These are phyloP conservation scores for Pseudoturritis turrita DNA, from an alignment of 345 rosid genomes.

Conservation along the genomic window DNA sequence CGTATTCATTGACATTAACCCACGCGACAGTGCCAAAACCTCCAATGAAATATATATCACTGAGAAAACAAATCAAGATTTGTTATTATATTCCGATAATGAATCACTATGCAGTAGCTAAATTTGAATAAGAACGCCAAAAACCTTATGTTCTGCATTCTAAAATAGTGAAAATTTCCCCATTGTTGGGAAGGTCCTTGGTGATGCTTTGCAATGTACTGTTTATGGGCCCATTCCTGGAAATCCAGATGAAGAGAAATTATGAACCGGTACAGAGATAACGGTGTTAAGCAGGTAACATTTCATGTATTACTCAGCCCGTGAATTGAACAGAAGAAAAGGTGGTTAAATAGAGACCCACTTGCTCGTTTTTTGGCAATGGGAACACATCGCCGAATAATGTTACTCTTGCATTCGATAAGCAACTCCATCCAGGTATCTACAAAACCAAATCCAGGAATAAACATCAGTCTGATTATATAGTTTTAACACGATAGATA, in stretches of 20 bases:
- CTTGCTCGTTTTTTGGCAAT: constrained; percentile 85
- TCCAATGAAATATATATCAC: constrained; percentile 97
- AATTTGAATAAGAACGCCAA: background rate
- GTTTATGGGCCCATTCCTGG: constrained; percentile 98
- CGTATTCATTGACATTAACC: constrained; percentile 89
- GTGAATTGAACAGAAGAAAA: no score
- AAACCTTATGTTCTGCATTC: constrained; percentile 94
- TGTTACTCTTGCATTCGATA: constrained; percentile 96
- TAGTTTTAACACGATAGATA: background rate
- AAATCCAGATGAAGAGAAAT: constrained; percentile 12
- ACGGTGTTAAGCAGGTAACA: background rate
- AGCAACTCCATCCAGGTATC: constrained; percentile 99
- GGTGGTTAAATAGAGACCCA: background rate
- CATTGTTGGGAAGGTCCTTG: constrained; percentile 90
- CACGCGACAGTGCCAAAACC: constrained; percentile 99
- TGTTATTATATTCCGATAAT: background rate
- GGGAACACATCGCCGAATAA: constrained; percentile 93
- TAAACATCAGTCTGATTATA: background rate
- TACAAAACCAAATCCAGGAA: constrained; percentile 31
- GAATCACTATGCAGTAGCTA: background rate
- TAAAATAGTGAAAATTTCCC: constrained; percentile 95
- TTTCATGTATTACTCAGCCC: background rate
- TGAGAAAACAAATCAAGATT: constrained; percentile 22
- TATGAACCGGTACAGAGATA: background rate
- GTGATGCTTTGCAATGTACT: constrained; percentile 80